Evolutionary conservation across 345 rosid genomes (phyloP).

Genomic region (Gossypium thurberi): DNA sequence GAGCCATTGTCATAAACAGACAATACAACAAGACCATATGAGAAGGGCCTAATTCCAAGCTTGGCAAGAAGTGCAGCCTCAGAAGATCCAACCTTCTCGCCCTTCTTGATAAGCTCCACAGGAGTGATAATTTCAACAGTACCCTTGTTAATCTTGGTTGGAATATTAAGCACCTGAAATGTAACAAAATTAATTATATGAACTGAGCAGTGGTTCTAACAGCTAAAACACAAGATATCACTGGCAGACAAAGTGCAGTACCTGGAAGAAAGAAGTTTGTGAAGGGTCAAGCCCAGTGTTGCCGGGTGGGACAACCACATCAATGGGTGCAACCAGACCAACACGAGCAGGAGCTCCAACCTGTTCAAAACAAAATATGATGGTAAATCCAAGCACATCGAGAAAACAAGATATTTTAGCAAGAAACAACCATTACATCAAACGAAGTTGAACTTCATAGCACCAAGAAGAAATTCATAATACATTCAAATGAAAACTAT

Average conservation of each 20-base stretch:
- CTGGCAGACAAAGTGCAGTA: background rate
- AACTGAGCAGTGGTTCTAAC: background rate
- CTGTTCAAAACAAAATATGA: conserved; percentile 20
- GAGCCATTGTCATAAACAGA: conserved; percentile 80
- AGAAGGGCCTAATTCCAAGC: conserved; percentile 92
- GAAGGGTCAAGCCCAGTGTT: conserved; percentile 97
- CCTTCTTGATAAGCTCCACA: conserved; percentile 91
- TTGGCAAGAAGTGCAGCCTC: conserved; percentile 88
- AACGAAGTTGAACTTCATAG: background rate
- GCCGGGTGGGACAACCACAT: conserved; percentile 94
- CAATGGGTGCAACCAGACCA: conserved; percentile 86
- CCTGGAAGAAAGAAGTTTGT: conserved; percentile 98
- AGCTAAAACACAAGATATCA: background rate
- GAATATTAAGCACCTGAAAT: conserved; percentile 74
- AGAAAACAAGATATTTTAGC: background rate
- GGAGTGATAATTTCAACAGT: conserved; percentile 91
- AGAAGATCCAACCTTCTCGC: conserved; percentile 91
- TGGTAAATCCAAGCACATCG: background rate
- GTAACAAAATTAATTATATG: background rate
- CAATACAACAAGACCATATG: conserved; percentile 72
- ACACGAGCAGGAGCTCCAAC: conserved; percentile 99
- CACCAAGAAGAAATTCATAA: background rate
- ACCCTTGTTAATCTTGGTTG: conserved; percentile 98
- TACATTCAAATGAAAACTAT: no score
- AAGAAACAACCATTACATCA: background rate